A percentile compares a stretch with the other conserved stretches of the same genome.
These are phyloP conservation scores for Paecilomyces sp. DNA, from an alignment of 2,329 filamentous ascomycete genomes.

Conservation along the genomic window DNA sequence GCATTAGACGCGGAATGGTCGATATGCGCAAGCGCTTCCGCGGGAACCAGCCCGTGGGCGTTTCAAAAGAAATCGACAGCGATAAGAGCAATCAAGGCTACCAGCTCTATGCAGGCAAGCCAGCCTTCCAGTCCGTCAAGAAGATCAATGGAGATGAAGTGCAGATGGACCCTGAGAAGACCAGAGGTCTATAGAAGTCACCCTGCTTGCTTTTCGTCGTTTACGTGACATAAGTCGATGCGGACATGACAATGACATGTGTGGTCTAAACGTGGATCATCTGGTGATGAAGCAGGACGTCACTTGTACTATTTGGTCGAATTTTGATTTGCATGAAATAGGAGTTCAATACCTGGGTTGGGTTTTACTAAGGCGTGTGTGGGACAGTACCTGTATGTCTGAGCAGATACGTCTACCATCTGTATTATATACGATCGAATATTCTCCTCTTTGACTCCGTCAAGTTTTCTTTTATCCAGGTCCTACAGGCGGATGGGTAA, in stretches of 20 bases:
- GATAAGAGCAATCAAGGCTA: constrained; percentile 42
- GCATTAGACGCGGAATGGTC: constrained; percentile 68
- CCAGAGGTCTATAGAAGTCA: constrained; percentile 30
- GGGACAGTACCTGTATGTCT: neutral
- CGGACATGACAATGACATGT: neutral
- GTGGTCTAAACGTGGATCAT: neutral
- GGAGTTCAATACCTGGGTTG: constrained; percentile 4
- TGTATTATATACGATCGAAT: neutral
- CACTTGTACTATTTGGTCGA: neutral
- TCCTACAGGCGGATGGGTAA: neutral
- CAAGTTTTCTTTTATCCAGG: neutral
- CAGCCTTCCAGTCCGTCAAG: constrained; percentile 61
- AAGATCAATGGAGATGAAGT: constrained; percentile 61
- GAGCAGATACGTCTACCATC: neutral
- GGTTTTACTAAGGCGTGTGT: neutral
- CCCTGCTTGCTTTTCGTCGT: too few species aligned
- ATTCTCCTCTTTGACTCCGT: neutral
- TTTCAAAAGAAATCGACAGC: constrained; percentile 57
- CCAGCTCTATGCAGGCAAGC: constrained; percentile 73
- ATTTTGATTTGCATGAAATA: constrained; percentile 4
- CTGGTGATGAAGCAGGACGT: neutral
- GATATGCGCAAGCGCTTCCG: constrained; percentile 99
- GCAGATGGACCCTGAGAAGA: constrained; percentile 43
- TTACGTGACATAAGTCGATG: neutral
- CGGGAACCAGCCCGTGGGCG: constrained; percentile 78